Conservation (phyloP, 495 filamentous ascomycete species). For the Penicillium desertorum region DNA sequence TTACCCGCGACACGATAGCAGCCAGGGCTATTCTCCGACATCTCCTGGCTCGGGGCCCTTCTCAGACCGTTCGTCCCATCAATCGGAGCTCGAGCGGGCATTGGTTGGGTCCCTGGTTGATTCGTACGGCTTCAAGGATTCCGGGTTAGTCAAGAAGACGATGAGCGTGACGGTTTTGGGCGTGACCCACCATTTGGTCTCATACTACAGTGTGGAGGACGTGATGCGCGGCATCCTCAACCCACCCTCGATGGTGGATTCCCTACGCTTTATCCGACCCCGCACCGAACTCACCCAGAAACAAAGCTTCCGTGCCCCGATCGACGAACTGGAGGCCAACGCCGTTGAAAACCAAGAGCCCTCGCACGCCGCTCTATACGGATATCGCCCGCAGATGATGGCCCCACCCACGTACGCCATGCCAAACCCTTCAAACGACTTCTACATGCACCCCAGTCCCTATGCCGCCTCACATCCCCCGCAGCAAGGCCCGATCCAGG, state of each 20-base stretch:
- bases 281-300: slow-evolving; percentile 60
- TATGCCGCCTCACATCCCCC: slow-evolving; percentile 42
- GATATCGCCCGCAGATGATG: slow-evolving; percentile 44
- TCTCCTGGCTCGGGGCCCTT: slow-evolving; percentile 36
- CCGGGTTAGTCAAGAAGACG: slow-evolving; percentile 88
- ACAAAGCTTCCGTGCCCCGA: slow-evolving; percentile 68
- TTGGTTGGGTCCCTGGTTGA: slow-evolving; percentile 81
- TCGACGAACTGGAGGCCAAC: slow-evolving; percentile 56
- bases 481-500: slow-evolving; percentile 35
- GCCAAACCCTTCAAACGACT: slow-evolving; percentile 37
- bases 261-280: slow-evolving; percentile 54
- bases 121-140: slow-evolving; percentile 82
- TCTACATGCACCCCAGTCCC: slow-evolving; percentile 39
- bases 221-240: slow-evolving; percentile 61
- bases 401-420: slow-evolving; percentile 40
- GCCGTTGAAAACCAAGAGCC: slow-evolving; percentile 44
- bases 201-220: slow-evolving; percentile 81
- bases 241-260: slow-evolving; percentile 59
- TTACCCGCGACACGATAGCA: slow-evolving; percentile 51
- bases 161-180: slow-evolving; percentile 72
- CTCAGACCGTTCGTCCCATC: slow-evolving; percentile 39
- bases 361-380: slow-evolving; percentile 39
- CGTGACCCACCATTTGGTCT: slow-evolving; percentile 77
- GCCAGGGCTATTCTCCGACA: slow-evolving; percentile 43
- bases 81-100: slow-evolving; percentile 60